phyloP scores from a whole-genome alignment of 2,329 filamentous ascomycete species.

The Gremmenia infestans region DNA sequence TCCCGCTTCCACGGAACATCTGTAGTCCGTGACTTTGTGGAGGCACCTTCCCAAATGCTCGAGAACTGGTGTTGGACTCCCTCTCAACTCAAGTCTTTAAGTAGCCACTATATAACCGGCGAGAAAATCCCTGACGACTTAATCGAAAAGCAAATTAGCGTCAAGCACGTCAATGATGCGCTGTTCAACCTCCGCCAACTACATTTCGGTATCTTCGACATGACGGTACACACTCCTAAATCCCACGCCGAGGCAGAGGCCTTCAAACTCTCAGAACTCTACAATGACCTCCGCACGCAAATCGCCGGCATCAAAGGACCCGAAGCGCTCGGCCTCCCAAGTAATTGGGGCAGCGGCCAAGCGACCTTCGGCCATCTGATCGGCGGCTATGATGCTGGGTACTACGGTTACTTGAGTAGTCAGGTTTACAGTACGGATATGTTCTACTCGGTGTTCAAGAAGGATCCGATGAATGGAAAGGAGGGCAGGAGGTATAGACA shows the following conservation, averaged over 20 bases:
- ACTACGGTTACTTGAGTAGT: slow-evolving; percentile 71
- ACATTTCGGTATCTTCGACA: slow-evolving; percentile 79
- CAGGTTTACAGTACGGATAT: slow-evolving; percentile 82
- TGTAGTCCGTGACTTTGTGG: slow-evolving; percentile 64
- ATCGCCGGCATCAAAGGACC: slow-evolving; percentile 72
- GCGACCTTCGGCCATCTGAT: slow-evolving; percentile 80
- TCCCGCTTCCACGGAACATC: slow-evolving; percentile 64
- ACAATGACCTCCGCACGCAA: slow-evolving; percentile 67
- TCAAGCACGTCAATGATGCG: slow-evolving; percentile 76
- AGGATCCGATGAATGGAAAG: slow-evolving; percentile 69
- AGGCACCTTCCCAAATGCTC: slow-evolving; percentile 68
- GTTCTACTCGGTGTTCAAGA: slow-evolving; percentile 76
- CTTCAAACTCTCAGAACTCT: slow-evolving; percentile 60
- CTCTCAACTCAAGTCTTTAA: slow-evolving; percentile 59
- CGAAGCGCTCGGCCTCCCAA: slow-evolving; percentile 52
- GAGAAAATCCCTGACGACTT: slow-evolving; percentile 70
- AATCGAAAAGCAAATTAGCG: slow-evolving; percentile 67
- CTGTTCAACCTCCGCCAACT: slow-evolving; percentile 74
- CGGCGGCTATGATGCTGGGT: slow-evolving; percentile 79
- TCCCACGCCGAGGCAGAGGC: slow-evolving; percentile 64
- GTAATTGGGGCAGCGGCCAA: slow-evolving; percentile 68
- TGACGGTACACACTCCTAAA: slow-evolving; percentile 69
- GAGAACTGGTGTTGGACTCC: slow-evolving; percentile 74
- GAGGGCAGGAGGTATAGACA: slow-evolving; percentile 73
- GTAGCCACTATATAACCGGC: slow-evolving; percentile 66